These are phyloP conservation scores for Cladosporium austrohemisphaericum DNA, from an alignment of 2,329 filamentous ascomycete species.

Conservation along the genomic window DNA sequence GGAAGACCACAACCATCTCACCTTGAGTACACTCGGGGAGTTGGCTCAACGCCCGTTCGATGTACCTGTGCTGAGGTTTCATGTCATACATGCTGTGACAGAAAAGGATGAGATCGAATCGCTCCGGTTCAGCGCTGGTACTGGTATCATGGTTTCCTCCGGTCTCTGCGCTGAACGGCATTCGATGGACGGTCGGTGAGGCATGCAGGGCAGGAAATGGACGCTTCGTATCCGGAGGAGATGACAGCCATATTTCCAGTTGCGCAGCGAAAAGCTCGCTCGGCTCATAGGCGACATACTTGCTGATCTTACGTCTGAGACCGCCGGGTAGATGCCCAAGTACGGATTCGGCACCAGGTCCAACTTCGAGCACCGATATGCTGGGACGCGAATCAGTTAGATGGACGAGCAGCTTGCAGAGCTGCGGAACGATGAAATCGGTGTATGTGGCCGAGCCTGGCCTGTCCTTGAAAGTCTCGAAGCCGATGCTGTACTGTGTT, in stretches of 20 bases:
- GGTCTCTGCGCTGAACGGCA: conserved; percentile 37
- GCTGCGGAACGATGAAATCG: conserved; percentile 52
- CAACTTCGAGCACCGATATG: conserved; percentile 58
- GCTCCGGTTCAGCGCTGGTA: conserved; percentile 30
- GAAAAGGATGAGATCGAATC: conserved; percentile 57
- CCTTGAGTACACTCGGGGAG: conserved; percentile 39
- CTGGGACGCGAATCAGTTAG: conserved; percentile 40
- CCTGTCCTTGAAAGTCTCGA: conserved; percentile 41
- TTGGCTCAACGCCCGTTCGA: conserved; percentile 48
- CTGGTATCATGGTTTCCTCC: conserved; percentile 17
- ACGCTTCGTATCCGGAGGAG: conserved; percentile 25
- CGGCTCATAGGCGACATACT: conserved; percentile 55
- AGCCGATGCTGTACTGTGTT: conserved; percentile 48
- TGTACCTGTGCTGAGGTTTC: conserved; percentile 44
- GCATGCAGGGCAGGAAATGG: conserved; percentile 43
- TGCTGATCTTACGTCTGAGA: conserved; percentile 44
- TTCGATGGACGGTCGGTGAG: conserved; percentile 38
- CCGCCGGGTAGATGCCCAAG: conserved; percentile 46
- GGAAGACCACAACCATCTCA: conserved; percentile 54
- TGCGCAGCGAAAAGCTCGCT: conserved; percentile 44
- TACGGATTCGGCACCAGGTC: conserved; percentile 55
- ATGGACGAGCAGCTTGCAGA: conserved; percentile 41
- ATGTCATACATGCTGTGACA: conserved; percentile 64
- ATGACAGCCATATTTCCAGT: conserved; percentile 44
- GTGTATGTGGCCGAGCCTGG: conserved; percentile 42